phyloP scores from a whole-genome alignment of 2,329 filamentous ascomycete species.

The Colletotrichum aenigma region DNA sequence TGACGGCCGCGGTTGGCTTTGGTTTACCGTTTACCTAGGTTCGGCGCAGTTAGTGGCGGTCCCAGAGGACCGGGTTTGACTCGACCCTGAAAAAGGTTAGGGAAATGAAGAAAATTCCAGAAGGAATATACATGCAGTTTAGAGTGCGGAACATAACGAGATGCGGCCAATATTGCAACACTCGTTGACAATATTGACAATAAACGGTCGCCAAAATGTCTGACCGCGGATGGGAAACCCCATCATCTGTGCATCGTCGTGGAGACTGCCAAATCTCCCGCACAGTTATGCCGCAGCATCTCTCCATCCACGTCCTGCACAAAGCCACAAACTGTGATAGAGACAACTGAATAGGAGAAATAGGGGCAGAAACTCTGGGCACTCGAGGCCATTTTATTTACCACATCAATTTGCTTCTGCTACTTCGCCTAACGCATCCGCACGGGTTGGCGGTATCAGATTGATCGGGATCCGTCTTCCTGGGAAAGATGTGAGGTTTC shows the following conservation, averaged over 20 bases:
- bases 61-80: background rate
- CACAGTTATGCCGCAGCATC: background rate
- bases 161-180: background rate
- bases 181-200: background rate
- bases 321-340: background rate
- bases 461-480: background rate
- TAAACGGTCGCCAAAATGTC: background rate
- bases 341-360: background rate
- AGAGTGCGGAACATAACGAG: background rate
- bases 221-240: background rate
- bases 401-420: constrained; percentile 15
- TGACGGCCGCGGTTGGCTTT: background rate
- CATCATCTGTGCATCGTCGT: background rate
- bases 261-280: background rate
- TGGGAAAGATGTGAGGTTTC: background rate
- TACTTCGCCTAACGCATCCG: constrained; percentile 8
- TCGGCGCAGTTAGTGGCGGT: background rate
- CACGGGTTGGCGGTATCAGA: constrained; percentile 2
- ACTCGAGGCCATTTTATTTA: background rate
- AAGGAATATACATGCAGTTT: background rate
- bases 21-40: background rate
- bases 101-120: background rate
- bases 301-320: background rate
- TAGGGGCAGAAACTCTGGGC: background rate
- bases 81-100: background rate